These are phyloP conservation scores for Nannizziopsis barbatae DNA, from an alignment of 2,329 filamentous ascomycete genomes.

Conservation along the genomic window DNA sequence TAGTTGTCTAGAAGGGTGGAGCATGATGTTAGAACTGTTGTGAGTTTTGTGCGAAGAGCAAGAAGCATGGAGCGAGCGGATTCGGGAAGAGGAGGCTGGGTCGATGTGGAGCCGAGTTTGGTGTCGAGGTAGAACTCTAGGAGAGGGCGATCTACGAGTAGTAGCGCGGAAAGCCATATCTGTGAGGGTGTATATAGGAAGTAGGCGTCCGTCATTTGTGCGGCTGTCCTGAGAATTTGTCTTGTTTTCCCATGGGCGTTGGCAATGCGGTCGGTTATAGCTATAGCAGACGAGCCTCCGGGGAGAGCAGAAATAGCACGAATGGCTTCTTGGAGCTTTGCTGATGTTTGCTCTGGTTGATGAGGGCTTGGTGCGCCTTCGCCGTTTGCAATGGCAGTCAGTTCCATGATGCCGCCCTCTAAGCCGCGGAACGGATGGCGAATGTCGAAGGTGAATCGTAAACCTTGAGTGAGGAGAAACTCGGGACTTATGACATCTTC, in stretches of 20 bases:
- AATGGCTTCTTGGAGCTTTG: constrained; percentile 24
- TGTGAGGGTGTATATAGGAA: constrained; percentile 92
- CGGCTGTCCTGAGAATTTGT: constrained; percentile 63
- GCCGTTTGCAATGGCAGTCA: constrained; percentile 56
- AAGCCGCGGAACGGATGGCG: constrained; percentile 80
- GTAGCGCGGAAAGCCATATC: constrained; percentile 75
- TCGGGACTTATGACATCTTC: constrained; percentile 84
- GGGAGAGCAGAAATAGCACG: constrained; percentile 24
- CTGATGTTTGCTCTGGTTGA: constrained; percentile 22
- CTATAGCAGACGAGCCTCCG: constrained; percentile 32
- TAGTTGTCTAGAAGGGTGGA: constrained; percentile 32
- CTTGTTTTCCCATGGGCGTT: constrained; percentile 63
- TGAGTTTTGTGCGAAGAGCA: constrained; percentile 29
- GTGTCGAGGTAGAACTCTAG: constrained; percentile 36
- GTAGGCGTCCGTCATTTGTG: constrained; percentile 85
- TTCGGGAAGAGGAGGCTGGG: constrained; percentile 9
- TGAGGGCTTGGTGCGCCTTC: constrained; percentile 36
- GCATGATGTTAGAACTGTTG: constrained; percentile 30
- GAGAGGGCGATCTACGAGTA: constrained; percentile 54
- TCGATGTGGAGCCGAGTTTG: constrained; percentile 28
- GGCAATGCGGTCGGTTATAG: constrained; percentile 39
- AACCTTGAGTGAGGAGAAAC: constrained; percentile 81
- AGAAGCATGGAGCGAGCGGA: constrained; percentile 17
- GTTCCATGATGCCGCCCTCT: constrained; percentile 75
- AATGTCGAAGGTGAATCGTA: constrained; percentile 89